Percentiles rank a stretch among this genome's conserved stretches.
Conservation (phyloP, 208 protist genomes). For the Novymonas esmeraldas region DNA sequence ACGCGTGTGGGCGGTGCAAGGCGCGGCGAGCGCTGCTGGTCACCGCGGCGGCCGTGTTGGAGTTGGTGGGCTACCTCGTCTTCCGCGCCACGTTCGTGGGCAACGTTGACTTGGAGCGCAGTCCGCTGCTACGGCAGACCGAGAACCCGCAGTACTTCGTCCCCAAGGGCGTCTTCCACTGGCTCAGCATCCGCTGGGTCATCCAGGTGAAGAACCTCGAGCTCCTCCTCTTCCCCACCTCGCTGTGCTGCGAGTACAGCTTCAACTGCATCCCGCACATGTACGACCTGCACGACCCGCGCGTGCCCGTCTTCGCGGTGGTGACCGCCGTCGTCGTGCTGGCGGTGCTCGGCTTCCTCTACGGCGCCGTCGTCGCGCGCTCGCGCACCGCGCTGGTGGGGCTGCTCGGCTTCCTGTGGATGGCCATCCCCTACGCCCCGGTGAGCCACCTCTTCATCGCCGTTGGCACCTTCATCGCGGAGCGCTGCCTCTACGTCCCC, state of each 20-base stretch:
- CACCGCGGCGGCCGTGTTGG: conserved; percentile 14
- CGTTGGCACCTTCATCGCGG: conserved; percentile 85
- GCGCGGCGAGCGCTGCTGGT: conserved; percentile 13
- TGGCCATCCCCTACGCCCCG: conserved; percentile 74
- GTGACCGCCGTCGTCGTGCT: conserved; percentile 18
- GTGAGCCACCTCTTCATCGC: conserved; percentile 85
- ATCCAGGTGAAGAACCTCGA: conserved; percentile 84
- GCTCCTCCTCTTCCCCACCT: conserved; percentile 80
- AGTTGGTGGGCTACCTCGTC: conserved; percentile 49
- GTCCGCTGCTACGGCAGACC: conserved; percentile 56
- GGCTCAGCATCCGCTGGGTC: conserved; percentile 52
- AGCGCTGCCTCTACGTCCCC: conserved; percentile 89
- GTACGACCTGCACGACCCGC: conserved; percentile 35
- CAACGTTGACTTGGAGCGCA: conserved; percentile 45
- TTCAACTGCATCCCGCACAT: conserved; percentile 89
- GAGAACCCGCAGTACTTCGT: conserved; percentile 88
- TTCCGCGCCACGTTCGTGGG: conserved; percentile 61
- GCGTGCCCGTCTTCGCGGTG: conserved; percentile 30
- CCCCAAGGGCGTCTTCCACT: conserved; percentile 32
- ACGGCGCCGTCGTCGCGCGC: conserved; percentile 23
- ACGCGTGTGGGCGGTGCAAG: conserved; percentile 23
- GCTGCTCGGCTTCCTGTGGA: conserved; percentile 50
- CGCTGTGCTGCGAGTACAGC: conserved; percentile 90
- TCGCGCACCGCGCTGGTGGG: conserved; percentile 22
- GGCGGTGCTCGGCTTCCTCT: conserved; percentile 6